Evolutionary conservation across 371 early-diverging fungal genomes (phyloP), one percentile per base, ranked within the genome.

Genomic region (Lichtheimia ornata): DNA sequence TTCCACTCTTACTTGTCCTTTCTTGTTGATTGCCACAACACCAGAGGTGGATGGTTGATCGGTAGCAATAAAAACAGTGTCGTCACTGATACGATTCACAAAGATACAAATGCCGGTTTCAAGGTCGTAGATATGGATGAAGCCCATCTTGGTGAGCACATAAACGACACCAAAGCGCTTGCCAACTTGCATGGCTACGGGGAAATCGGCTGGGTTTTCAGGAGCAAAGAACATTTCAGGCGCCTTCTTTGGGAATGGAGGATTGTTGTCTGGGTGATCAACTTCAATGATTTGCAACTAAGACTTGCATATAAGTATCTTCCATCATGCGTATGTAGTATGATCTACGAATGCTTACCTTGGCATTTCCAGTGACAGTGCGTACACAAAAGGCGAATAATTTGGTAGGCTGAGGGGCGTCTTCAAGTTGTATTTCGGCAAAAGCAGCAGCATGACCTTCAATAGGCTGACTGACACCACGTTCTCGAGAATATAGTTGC

Each of bases 391-490:
- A 97, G 6, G 96, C 83, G 68, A 98, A 97, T 20, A 97, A 81
- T 68, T 93, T 94, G 56, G 92, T 91, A 4, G 95, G 90, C 17
- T 83, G 74, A 28, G 81, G 62, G 0, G 89, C 86, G 17, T 88
- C 90, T 56, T 97, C 97, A 6, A 96, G 67, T 59, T 78, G 85
- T 50, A 98, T 67, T 42, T 94, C 91, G 24, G 97, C 96, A 77
- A 98, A 98, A 7, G 94, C 92, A 25, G 94, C 97, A 44, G 97
- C 96, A 69, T 98, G 97, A 27, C 97, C 99, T 77, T 98, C 98
- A 54, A 98, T 91, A 54, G 92, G 88, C 74, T 98, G 98, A 68
- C 93, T 92, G 58, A 96, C 96, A 24, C 88, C 86, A 56, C 96
- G 91, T 45, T 95, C 97, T 66, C 85, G 92, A 62, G 94, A 93